Evolutionary conservation across 2,329 filamentous ascomycete genomes (phyloP), one percentile per base, ranked within the genome.

Genomic region (Paracoccidioides brasiliensis): DNA sequence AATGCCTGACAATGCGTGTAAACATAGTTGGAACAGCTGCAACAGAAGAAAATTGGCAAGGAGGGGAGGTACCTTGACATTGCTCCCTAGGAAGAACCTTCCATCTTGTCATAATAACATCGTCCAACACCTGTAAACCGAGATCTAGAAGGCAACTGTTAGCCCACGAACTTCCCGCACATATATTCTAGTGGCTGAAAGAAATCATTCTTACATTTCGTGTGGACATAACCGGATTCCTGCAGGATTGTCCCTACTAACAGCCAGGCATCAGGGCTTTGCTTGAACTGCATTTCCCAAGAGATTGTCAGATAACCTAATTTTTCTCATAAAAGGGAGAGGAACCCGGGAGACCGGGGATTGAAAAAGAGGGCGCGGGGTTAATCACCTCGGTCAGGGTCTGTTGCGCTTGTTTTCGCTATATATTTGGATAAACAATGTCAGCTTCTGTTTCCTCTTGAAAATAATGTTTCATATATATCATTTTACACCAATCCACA

Each of bases 101-200:
- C 94, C 93, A 98, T 77, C 93, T 85, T 63, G 93, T 98, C 83
- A 91, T 88, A 70, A 98, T 97, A 63, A 98, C 91, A 81, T 89
- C 90, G 76, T 98, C 93, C 61, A 98, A 83, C 62, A 98, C 90
- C 75, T 98, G 93, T 62, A 98, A 79, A 54, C 90, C 93, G 66
- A 98, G 79, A 72, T 95, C 89, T 94, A 64, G 55, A 58, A 54
- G 22, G 22, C 51, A 7, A 10, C n/a, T 4, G 61, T 77, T 63
- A 75, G 72, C 64, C 33, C n/a, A 49, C n/a, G 22, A 49, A 37
- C 33, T 4, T 57, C 57, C 50, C 54, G 48, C 55, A 57, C 52
- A 61, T 62, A 58, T 62, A 58, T 58, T 61, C 64, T 56, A 64
- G 54, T 56, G 33, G 5, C 15, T 43, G 14, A 33, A 57, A 2